Evolutionary conservation across 2,329 filamentous ascomycete genomes (phyloP).

Genomic region (Ampelomyces quisqualis): DNA sequence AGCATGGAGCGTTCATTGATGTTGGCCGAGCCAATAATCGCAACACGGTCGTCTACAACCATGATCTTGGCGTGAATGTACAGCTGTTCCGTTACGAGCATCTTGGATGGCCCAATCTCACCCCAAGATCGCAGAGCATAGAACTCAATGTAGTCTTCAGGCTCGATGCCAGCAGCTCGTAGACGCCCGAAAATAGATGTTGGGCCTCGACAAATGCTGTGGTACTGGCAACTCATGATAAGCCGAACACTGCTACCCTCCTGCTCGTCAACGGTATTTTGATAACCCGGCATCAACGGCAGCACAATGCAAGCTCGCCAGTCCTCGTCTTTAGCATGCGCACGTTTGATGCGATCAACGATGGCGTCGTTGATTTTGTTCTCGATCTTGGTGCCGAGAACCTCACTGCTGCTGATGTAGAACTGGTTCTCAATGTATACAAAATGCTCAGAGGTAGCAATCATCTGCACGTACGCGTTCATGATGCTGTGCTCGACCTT

Average conservation of each 20-base stretch:
- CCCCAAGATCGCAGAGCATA: constrained; percentile 93
- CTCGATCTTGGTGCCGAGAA: constrained; percentile 81
- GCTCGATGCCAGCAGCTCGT: constrained; percentile 76
- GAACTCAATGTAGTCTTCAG: constrained; percentile 94
- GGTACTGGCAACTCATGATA: constrained; percentile 96
- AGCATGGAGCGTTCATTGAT: constrained; percentile 98
- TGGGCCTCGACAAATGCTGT: constrained; percentile 91
- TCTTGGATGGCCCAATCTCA: constrained; percentile 77
- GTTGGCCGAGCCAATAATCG: constrained; percentile 94
- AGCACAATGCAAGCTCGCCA: constrained; percentile 92
- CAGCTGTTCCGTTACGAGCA: constrained; percentile 88
- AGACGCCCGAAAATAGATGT: constrained; percentile 88
- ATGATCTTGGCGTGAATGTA: constrained; percentile 99
- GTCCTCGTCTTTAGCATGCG: constrained; percentile 77
- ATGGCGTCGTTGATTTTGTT: constrained; percentile 94
- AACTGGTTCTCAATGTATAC: constrained; percentile 99
- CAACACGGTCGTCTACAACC: constrained; percentile 89
- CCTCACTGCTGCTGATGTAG: constrained; percentile 90
- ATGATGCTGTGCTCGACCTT: constrained; percentile 92
- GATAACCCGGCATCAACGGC: constrained; percentile 96
- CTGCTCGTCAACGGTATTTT: constrained; percentile 91
- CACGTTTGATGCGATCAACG: constrained; percentile 85
- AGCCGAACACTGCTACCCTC: constrained; percentile 92
- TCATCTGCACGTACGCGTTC: constrained; percentile 91
- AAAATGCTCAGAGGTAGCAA: constrained; percentile 92